These are phyloP conservation scores for Salix exigua DNA, from an alignment of 345 rosid species.

Conservation along the genomic window DNA sequence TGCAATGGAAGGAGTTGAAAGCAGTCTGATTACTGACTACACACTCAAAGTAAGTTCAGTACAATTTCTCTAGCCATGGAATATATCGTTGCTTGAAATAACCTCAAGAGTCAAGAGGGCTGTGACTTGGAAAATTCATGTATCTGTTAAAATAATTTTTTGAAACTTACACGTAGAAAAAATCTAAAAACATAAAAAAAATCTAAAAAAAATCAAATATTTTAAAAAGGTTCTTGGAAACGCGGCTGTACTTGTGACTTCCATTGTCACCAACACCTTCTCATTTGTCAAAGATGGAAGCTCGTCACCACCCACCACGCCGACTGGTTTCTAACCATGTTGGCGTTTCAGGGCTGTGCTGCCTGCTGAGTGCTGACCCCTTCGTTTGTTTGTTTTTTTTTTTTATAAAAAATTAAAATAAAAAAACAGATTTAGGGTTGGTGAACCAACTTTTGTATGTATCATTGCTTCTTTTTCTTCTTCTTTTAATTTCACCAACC, in stretches of 20 bases:
- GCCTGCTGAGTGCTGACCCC: not conserved
- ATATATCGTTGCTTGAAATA: not conserved
- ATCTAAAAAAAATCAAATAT: too few relatives aligned
- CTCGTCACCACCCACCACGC: not conserved
- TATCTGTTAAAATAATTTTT: too few relatives aligned
- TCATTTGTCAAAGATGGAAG: not conserved
- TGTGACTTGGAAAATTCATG: too few relatives aligned
- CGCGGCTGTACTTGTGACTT: not conserved
- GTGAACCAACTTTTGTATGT: too few relatives aligned
- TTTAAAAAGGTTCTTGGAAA: too few relatives aligned
- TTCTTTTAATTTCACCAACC: not conserved
- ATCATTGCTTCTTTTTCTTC: not conserved
- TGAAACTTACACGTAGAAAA: too few relatives aligned
- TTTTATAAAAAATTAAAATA: too few relatives aligned
- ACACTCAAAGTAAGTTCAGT: constrained; percentile 62
- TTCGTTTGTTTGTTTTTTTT: not conserved
- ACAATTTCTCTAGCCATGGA: not conserved
- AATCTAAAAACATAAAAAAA: too few relatives aligned
- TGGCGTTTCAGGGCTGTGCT: not conserved
- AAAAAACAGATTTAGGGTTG: not conserved
- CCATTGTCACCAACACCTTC: not conserved
- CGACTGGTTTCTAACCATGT: not conserved
- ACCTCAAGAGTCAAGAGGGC: not conserved
- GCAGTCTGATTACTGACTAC: constrained; percentile 84
- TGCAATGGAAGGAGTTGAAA: constrained; percentile 61